phyloP scores from a whole-genome alignment of 495 filamentous ascomycete species.

The Glutinoglossum americanum region DNA sequence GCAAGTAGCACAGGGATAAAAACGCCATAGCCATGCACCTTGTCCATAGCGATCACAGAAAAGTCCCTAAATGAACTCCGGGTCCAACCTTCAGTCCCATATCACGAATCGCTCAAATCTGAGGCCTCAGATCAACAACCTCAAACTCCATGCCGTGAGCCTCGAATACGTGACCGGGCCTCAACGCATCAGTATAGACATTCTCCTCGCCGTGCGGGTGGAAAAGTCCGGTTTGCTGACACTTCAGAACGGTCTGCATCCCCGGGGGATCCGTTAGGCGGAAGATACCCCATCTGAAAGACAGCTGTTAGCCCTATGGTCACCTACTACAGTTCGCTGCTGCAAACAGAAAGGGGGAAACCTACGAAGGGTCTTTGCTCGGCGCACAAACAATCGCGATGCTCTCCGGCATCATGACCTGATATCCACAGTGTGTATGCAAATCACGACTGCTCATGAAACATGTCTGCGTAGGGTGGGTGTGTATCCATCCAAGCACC shows the following conservation, averaged over 20 bases:
- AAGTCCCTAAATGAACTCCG: neutral
- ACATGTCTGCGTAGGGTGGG: conserved; percentile 87
- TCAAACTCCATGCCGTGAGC: conserved; percentile 50
- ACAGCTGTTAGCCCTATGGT: neutral
- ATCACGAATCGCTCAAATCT: neutral
- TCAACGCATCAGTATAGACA: conserved; percentile 66
- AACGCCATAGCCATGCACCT: neutral
- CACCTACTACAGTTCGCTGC: no score
- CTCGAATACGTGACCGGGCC: conserved; percentile 75
- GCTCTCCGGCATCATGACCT: conserved; percentile 82
- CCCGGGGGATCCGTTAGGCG: conserved; percentile 85
- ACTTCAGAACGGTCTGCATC: conserved; percentile 54
- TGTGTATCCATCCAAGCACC: conserved; percentile 94
- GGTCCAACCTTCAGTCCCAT: no score
- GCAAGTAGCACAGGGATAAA: neutral
- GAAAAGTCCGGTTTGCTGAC: conserved; percentile 55
- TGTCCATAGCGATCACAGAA: neutral
- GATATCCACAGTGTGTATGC: conserved; percentile 83
- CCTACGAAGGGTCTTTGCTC: conserved; percentile 48
- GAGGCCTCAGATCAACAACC: conserved; percentile 52
- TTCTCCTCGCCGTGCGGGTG: conserved; percentile 54
- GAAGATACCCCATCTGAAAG: conserved; percentile 64
- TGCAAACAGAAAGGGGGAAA: conserved; percentile 8
- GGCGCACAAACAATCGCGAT: conserved; percentile 96
- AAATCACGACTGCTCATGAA: conserved; percentile 92